Base-by-base conservation (phyloP, 1,139 yeast species). In the Geotrichum reessii region DNA sequence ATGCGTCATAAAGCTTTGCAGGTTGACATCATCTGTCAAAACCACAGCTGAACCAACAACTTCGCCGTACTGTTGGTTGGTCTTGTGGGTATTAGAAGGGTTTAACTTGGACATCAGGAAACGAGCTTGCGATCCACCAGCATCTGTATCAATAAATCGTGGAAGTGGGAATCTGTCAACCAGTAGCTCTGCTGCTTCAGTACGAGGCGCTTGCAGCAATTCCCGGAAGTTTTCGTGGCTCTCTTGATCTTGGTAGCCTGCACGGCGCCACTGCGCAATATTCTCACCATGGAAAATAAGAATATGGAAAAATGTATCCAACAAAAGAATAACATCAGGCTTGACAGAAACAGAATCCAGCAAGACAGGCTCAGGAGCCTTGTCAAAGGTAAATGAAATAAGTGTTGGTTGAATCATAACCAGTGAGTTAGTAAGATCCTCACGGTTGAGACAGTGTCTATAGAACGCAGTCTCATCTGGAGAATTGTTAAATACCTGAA, bases 381-480 rank as follows among this genome's bases (percentile, higher is more conserved):
- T 74, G 53, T 84, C 87, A 50, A 86, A 77, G 64, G 83, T 86
- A 67, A 81, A 87, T 3, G 87, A 77, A 7, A 85, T 79, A 63
- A 87, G 76, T 0, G 89, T 82, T 4, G 95, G 93, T 69, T 87
- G 93, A 57, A 87, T 83, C 89, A 87, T 87, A 40, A 84, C 79
- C 62, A 86, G 75, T 1, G 87, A 78, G 68, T 85, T 86, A 53
- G 80, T 77, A 6, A 83, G 79, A 67, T 86, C 91, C 68, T 86
- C 92, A 49, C 83, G 83, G 73, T 81, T 74, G 66, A 86, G 81
- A n/a, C 82, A 74, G 67, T 86, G 92, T 64, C 91, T 78, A 60
- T 84, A 79, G 69, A 80, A 87, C 44, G 85, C 78, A 1, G 92
- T 85, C 71, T 87, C 95, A 73, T 87, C 95, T 0, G 95, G 95